phyloP scores from a whole-genome alignment of 2,329 filamentous ascomycete genomes.

The Penicillium oxalicum region DNA sequence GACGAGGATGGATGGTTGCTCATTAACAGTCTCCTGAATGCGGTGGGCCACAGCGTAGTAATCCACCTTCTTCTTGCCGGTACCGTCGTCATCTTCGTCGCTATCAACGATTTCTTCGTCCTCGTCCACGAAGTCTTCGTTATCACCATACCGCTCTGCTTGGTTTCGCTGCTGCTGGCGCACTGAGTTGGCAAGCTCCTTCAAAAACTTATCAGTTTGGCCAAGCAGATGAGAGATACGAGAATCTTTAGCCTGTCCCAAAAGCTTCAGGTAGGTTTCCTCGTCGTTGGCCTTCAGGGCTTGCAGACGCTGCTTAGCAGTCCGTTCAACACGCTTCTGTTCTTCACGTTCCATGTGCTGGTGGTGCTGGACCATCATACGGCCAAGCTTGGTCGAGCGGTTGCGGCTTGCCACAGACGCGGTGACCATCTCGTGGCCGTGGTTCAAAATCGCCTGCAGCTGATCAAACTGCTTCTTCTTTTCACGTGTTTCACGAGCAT shows the following conservation, averaged over 20 bases:
- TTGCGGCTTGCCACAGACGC: constrained; percentile 61
- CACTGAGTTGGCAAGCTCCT: constrained; percentile 89
- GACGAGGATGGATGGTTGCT: constrained; percentile 78
- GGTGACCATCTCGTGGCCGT: constrained; percentile 70
- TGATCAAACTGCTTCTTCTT: constrained; percentile 97
- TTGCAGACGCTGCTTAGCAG: constrained; percentile 98
- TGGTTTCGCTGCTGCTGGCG: constrained; percentile 86
- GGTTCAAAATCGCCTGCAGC: constrained; percentile 75
- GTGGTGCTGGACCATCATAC: constrained; percentile 83
- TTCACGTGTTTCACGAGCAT: constrained; percentile 90
- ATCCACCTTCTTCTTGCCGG: constrained; percentile 72
- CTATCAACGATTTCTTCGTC: constrained; percentile 63
- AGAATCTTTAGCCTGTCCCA: constrained; percentile 97
- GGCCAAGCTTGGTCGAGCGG: constrained; percentile 79
- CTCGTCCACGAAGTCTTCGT: constrained; percentile 47
- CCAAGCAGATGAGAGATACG: constrained; percentile 96
- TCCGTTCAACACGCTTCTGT: constrained; percentile 95
- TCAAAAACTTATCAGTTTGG: constrained; percentile 95
- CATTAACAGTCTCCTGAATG: constrained; percentile 82
- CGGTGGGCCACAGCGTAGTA: constrained; percentile 98
- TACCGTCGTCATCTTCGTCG: constrained; percentile 59
- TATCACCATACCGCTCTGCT: constrained; percentile 69
- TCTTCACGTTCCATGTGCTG: constrained; percentile 98
- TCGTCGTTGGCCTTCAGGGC: constrained; percentile 98
- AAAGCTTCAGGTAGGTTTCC: constrained; percentile 94